Base-by-base conservation (phyloP, 108 stramenopile species). In the Nannochloropsis salina region DNA sequence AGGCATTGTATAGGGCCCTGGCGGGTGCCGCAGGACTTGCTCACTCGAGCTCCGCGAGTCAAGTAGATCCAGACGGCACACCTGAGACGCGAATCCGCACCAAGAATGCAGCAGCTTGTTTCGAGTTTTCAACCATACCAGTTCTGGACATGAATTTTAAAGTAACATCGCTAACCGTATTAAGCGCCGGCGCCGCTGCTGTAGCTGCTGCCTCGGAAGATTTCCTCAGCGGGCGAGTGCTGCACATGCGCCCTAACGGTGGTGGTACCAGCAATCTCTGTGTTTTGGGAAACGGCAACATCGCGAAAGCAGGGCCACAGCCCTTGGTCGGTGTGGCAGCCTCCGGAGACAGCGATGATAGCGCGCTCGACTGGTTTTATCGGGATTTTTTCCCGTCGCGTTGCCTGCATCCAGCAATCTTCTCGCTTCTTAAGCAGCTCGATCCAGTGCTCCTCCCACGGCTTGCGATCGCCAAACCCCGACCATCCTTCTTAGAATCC, bases 281-380 rank as follows among this genome's bases (percentile, higher is more conserved):
- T n/a, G 31, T 31, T 31, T 31, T 31, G 31, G 31, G 31, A 31
- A 31, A 31, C 31, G n/a, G n/a, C 61, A 74, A 74, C 8, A n/a
- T 74, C 61, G 61, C n/a, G 3, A 74, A 74, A 74, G 61, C 20
- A 74, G 8, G 61, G 20, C 20, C 8, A 74, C 61, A 74, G 61
- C 61, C 61, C 6, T 74, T 74, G 8, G 61, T 74, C 2, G 61
- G 61, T 15, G 61, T 74, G 61, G 61, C 61, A n/a, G 61, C 6
- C 3, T 74, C 61, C 61, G 61, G 61, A n/a, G 61, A 74, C 61
- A 74, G 61, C n/a, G 61, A 74, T n/a, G 61, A 74, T n/a, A n/a
- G 61, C 20, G 61, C 61, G 61, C 61, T 74, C n/a, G 61, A 74
- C 61, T 74, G 61, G 61, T 74, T 74, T 74, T 74, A 74, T n/a